Evolutionary conservation across 495 filamentous ascomycete genomes (phyloP).

Genomic region (Pseudevernia furfuracea): DNA sequence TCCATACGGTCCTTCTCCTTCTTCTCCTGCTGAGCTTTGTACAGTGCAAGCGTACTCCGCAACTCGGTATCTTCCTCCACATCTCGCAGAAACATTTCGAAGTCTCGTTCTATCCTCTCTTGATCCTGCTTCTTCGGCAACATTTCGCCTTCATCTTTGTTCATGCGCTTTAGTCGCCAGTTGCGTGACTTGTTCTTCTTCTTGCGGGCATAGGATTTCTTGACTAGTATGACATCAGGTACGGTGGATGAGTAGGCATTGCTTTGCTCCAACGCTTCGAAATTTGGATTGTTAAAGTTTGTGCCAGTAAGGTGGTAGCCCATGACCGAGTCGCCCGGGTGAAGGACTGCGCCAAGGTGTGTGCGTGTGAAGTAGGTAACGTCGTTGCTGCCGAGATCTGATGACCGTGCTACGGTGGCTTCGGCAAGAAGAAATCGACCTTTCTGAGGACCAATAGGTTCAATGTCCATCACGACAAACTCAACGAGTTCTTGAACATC

Average conservation of each 20-base stretch:
- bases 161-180: conserved; percentile 94
- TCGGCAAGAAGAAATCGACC: conserved; percentile 81
- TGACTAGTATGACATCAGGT: conserved; percentile 89
- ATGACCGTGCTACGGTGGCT: conserved; percentile 74
- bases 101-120: conserved; percentile 78
- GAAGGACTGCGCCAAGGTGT: conserved; percentile 79
- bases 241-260: conserved; percentile 63
- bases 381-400: conserved; percentile 83
- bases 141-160: conserved; percentile 75
- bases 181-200: conserved; percentile 76
- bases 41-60: conserved; percentile 71
- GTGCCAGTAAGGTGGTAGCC: conserved; percentile 83
- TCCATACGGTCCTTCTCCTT: conserved; percentile 37
- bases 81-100: conserved; percentile 93
- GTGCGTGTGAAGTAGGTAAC: conserved; percentile 79
- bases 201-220: conserved; percentile 86
- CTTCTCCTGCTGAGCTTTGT: conserved; percentile 55
- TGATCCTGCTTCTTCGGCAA: conserved; percentile 71
- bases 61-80: conserved; percentile 93
- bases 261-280: conserved; percentile 69
- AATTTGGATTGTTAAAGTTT: conserved; percentile 82
- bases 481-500: conserved; percentile 81
- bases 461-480: conserved; percentile 92
- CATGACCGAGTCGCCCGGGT: conserved; percentile 83
- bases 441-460: conserved; percentile 62